Evolutionary conservation across 23 red algal species (phyloP).

Genomic region (Porphyridium purpureum): DNA sequence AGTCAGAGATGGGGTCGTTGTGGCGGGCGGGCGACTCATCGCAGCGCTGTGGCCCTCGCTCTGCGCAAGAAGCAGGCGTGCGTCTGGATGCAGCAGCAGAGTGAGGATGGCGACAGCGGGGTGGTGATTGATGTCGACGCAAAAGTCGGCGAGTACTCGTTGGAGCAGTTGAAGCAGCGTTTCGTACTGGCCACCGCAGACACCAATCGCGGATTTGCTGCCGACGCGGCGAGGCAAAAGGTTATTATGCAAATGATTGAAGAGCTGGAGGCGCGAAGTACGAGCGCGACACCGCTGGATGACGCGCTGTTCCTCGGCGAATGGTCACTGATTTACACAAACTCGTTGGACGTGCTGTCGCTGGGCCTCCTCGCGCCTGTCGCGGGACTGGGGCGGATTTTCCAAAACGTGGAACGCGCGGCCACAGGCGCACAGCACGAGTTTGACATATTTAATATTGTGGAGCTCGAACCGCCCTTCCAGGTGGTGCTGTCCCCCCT

Average conservation of each 20-base stretch:
- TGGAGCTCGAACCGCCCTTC: conserved; percentile 25
- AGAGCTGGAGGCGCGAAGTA: conserved; percentile 25
- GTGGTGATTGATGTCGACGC: too few relatives aligned
- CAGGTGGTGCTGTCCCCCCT: conserved; percentile 18
- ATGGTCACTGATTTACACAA: conserved; percentile 35
- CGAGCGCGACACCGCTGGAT: not conserved
- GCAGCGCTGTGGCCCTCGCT: too few relatives aligned
- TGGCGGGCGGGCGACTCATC: too few relatives aligned
- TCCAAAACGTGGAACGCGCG: conserved; percentile 18
- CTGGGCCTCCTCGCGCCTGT: conserved; percentile 19
- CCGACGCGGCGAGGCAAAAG: not conserved
- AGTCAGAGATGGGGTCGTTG: too few relatives aligned
- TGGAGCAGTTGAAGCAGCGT: too few relatives aligned
- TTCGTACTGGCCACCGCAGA: too few relatives aligned
- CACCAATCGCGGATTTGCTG: conserved; percentile 25
- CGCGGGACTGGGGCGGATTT: conserved; percentile 16
- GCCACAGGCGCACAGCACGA: not conserved
- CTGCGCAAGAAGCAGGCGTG: too few relatives aligned
- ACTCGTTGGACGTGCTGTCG: conserved; percentile 38
- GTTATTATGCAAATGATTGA: conserved; percentile 11
- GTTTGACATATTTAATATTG: conserved; percentile 31
- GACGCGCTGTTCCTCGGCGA: conserved; percentile 10
- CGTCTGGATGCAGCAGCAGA: too few relatives aligned
- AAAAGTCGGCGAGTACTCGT: too few relatives aligned
- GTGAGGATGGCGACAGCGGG: too few relatives aligned